Evolutionary conservation across 768 basidiomycete species (phyloP).

Genomic region (Mycena leptocephala): DNA sequence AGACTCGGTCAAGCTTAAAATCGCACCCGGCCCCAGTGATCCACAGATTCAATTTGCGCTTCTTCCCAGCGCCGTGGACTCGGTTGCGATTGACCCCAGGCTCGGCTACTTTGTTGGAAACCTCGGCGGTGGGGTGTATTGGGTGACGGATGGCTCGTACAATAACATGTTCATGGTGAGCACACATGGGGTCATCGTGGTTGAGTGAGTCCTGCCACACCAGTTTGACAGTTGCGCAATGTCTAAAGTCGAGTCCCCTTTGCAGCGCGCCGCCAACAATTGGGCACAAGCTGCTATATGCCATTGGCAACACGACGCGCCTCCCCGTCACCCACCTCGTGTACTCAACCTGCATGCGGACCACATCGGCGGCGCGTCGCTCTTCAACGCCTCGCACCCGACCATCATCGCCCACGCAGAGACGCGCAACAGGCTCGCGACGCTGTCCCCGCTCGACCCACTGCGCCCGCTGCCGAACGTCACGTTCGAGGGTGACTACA

Average conservation of each 20-base stretch:
- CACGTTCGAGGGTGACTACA: too few relatives aligned
- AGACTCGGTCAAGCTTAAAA: slow-evolving; percentile 1
- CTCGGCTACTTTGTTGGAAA: slow-evolving; percentile 21
- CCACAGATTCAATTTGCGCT: slow-evolving; percentile 15
- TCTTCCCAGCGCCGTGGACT: slow-evolving; percentile 2
- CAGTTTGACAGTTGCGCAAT: too few relatives aligned
- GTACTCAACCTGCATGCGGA: not conserved
- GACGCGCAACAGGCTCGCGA: not conserved
- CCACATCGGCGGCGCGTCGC: not conserved
- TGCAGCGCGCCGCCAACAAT: too few relatives aligned
- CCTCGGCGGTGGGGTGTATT: too few relatives aligned
- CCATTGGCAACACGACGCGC: too few relatives aligned
- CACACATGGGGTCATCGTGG: too few relatives aligned
- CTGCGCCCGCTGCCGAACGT: too few relatives aligned
- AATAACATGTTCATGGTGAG: too few relatives aligned
- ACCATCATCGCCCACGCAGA: slow-evolving; percentile 18
- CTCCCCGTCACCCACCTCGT: not conserved
- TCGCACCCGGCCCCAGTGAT: slow-evolving; percentile 19
- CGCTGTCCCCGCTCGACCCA: slow-evolving; percentile 12
- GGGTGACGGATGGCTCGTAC: too few relatives aligned
- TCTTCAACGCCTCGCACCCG: slow-evolving; percentile 13
- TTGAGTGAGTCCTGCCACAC: too few relatives aligned
- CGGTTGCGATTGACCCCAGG: slow-evolving; percentile 13
- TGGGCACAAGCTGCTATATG: too few relatives aligned
- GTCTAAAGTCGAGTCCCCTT: too few relatives aligned